phyloP scores from a whole-genome alignment of 148 eudicot species.

The Vaccinium darrowii region DNA sequence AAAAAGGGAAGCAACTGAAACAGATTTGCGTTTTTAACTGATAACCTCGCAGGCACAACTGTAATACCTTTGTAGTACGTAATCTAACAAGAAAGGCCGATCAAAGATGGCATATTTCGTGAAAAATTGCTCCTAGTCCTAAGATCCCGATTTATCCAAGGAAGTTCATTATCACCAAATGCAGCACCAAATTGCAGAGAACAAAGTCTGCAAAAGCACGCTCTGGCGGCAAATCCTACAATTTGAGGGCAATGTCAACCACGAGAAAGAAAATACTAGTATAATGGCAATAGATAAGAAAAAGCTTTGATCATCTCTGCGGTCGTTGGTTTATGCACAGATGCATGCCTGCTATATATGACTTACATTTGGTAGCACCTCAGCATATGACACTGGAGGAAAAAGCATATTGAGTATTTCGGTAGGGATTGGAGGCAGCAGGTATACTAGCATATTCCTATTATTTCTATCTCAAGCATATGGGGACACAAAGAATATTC shows the following conservation, averaged over 20 bases:
- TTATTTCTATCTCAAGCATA: neutral
- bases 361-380: neutral
- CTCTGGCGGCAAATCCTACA: slow-evolving; percentile 92
- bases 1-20: neutral
- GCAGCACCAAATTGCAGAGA: slow-evolving; percentile 92
- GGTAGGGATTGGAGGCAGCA: neutral
- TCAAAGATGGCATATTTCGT: neutral
- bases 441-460: neutral
- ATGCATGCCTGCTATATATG: neutral
- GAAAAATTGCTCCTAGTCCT: neutral
- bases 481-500: neutral
- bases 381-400: neutral
- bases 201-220: slow-evolving; percentile 93
- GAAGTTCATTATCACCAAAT: slow-evolving; percentile 95
- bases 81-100: neutral
- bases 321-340: neutral
- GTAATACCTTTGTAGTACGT: neutral
- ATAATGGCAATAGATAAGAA: neutral
- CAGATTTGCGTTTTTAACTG: neutral
- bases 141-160: slow-evolving; percentile 43
- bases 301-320: too few relatives aligned
- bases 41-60: neutral
- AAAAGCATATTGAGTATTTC: neutral
- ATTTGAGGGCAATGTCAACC: slow-evolving; percentile 8
- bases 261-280: too few relatives aligned